Percentiles rank a stretch among this genome's conserved stretches.
Evolutionary conservation across 2,329 filamentous ascomycete species (phyloP).

Genomic region (Sporothrix inflata): DNA sequence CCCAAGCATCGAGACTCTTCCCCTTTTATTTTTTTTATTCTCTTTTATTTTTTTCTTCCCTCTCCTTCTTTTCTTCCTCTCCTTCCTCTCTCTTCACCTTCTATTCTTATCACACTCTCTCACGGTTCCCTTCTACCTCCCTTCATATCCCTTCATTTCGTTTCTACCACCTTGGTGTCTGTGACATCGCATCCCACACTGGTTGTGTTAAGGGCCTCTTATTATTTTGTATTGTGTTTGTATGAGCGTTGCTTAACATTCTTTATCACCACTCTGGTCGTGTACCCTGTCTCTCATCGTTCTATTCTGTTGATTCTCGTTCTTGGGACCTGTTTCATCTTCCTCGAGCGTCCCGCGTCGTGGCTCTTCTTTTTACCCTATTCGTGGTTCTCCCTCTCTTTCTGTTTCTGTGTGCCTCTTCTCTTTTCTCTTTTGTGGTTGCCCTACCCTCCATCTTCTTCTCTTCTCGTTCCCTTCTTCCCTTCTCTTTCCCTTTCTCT

Average conservation of each 20-base stretch:
- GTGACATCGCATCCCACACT: conserved; percentile 26
- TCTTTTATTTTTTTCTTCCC: background rate
- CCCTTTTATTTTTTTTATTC: background rate
- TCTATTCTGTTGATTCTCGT: conserved; percentile 18
- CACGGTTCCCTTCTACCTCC: background rate
- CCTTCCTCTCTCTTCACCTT: background rate
- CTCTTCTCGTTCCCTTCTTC: conserved; percentile 17
- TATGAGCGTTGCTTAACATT: conserved; percentile 12
- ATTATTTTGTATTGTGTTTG: conserved; percentile 1
- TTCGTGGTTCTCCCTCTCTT: background rate
- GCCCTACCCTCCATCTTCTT: conserved; percentile 25
- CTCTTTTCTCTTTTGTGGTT: conserved; percentile 29
- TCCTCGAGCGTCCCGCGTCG: conserved; percentile 15
- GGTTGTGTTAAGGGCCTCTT: conserved; percentile 21
- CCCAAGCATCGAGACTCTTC: background rate
- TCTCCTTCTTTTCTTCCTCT: background rate
- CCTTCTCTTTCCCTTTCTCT: conserved; percentile 14
- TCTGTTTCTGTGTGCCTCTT: conserved; percentile 29
- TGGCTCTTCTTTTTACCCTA: conserved; percentile 13
- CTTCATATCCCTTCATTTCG: conserved; percentile 22
- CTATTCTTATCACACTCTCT: background rate
- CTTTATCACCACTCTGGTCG: background rate
- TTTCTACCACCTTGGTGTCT: conserved; percentile 22
- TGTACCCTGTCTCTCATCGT: conserved; percentile 20
- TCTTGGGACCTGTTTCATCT: conserved; percentile 23